Percentiles rank a stretch among this genome's conserved stretches.
Evolutionary conservation across 441 rosid genomes (phyloP).

Genomic region (Rhodomyrtus psidioides): DNA sequence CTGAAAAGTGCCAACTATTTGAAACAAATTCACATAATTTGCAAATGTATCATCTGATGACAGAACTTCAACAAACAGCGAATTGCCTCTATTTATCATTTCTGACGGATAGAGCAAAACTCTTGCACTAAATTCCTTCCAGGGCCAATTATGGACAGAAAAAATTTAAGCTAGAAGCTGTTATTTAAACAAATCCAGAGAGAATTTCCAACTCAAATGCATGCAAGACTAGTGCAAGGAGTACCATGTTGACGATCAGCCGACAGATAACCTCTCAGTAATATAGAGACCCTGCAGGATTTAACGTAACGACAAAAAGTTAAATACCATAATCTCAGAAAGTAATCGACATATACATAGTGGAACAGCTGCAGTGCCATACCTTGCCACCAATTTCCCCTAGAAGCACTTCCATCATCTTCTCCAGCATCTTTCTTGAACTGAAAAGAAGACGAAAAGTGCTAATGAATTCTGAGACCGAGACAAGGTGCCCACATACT

Average conservation of each 20-base stretch:
- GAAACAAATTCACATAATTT: neutral
- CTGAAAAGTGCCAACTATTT: neutral
- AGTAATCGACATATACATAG: neutral
- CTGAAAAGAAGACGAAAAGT: slow-evolving; percentile 15
- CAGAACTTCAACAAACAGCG: neutral
- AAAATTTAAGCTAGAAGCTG: neutral
- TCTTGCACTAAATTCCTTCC: neutral
- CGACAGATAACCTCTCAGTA: slow-evolving; percentile 23
- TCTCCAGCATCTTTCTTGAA: slow-evolving; percentile 16
- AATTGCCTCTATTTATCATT: neutral
- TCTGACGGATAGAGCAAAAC: neutral
- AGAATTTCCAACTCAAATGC: neutral
- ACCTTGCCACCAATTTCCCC: slow-evolving; percentile 39
- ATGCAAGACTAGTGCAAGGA: neutral
- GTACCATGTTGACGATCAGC: neutral
- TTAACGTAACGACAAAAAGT: neutral
- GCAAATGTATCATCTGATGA: neutral
- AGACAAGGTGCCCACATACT: neutral
- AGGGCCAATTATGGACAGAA: neutral
- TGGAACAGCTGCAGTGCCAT: neutral
- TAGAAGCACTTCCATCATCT: slow-evolving; percentile 8
- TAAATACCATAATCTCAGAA: neutral
- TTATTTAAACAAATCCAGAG: neutral
- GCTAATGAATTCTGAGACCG: neutral
- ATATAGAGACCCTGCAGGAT: slow-evolving; percentile 44